These are phyloP conservation scores for Bipolaris gigantea DNA, from an alignment of 2,329 filamentous ascomycete species.

Conservation along the genomic window DNA sequence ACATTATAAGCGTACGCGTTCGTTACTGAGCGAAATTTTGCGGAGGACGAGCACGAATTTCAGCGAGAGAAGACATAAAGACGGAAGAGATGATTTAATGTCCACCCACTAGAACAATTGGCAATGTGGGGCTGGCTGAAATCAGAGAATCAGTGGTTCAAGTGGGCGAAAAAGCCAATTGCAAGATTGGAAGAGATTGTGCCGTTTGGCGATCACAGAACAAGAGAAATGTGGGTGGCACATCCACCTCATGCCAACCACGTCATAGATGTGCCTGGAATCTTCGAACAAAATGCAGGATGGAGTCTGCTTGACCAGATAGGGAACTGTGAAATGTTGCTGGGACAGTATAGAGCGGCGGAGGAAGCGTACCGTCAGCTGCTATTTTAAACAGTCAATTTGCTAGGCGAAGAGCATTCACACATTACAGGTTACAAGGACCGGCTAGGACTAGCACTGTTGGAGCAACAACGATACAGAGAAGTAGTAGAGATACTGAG, in stretches of 20 bases:
- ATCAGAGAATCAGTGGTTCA: neutral
- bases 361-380: neutral
- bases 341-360: neutral
- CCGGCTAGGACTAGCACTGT: neutral
- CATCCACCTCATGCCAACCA: neutral
- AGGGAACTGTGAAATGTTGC: neutral
- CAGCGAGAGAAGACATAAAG: neutral
- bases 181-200: neutral
- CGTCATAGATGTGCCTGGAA: neutral
- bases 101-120: neutral
- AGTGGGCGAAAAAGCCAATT: neutral
- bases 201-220: neutral
- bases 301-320: neutral
- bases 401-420: neutral
- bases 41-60: neutral
- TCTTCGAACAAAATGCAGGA: neutral
- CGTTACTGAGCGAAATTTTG: neutral
- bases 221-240: neutral
- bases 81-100: neutral
- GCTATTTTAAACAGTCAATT: neutral
- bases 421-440: neutral
- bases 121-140: neutral
- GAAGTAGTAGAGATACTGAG: neutral
- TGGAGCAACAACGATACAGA: neutral
- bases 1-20: neutral